Evolutionary conservation across 148 eudicot genomes (phyloP).

Genomic region (Chenopodium berlandieri): DNA sequence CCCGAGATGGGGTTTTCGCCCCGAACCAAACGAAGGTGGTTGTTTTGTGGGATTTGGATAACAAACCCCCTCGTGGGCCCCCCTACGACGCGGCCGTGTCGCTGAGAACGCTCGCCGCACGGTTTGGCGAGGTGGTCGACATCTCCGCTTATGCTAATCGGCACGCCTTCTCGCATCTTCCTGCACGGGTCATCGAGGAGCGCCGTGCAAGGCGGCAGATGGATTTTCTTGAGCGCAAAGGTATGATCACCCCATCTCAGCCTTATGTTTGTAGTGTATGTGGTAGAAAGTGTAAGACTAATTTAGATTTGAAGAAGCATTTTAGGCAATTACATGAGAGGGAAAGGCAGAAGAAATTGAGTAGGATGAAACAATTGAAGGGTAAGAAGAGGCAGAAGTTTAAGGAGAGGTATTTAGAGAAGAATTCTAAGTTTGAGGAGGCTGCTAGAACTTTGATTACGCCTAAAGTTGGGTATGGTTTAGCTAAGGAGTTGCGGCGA

Average conservation of each 20-base stretch:
- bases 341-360: slow-evolving; percentile 77
- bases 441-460: slow-evolving; percentile 62
- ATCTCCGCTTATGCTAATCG: slow-evolving; percentile 84
- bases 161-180: slow-evolving; percentile 79
- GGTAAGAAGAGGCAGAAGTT: slow-evolving; percentile 74
- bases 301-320: slow-evolving; percentile 71
- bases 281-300: slow-evolving; percentile 74
- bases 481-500: slow-evolving; percentile 65
- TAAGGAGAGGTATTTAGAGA: slow-evolving; percentile 64
- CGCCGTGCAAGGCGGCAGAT: slow-evolving; percentile 51
- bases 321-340: slow-evolving; percentile 71
- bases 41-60: slow-evolving; percentile 80
- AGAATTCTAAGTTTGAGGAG: slow-evolving; percentile 60
- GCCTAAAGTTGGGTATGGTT: slow-evolving; percentile 73
- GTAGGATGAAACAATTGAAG: slow-evolving; percentile 65
- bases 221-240: slow-evolving; percentile 58
- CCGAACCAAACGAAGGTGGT: slow-evolving; percentile 70
- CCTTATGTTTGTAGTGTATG: slow-evolving; percentile 69
- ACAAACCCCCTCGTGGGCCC: slow-evolving; percentile 87
- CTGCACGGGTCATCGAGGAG: slow-evolving; percentile 61
- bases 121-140: slow-evolving; percentile 64
- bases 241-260: slow-evolving; percentile 35
- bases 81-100: slow-evolving; percentile 69
- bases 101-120: slow-evolving; percentile 42
- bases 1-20: slow-evolving; percentile 48